Evolutionary conservation across 1,139 yeast genomes (phyloP).

Genomic region (Yamadazyma kanchanaburiensis): DNA sequence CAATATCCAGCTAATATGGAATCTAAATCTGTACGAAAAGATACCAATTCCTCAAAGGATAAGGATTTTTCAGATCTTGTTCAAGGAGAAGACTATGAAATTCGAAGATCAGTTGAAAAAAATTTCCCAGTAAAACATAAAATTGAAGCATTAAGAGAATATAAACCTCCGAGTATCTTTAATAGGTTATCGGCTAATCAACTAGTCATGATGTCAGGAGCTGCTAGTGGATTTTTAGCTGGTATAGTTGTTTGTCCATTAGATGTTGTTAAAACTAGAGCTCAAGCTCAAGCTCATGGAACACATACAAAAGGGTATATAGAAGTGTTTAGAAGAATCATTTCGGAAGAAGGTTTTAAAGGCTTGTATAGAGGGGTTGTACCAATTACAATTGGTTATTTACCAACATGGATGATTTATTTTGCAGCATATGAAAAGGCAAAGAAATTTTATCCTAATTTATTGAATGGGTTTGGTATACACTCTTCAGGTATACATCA

Average conservation of each 20-base stretch:
- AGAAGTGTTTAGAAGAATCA: slow-evolving; percentile 61
- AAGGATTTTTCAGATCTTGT: slow-evolving; percentile 36
- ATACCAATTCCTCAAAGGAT: slow-evolving; percentile 4
- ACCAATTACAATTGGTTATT: slow-evolving; percentile 88
- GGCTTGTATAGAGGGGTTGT: slow-evolving; percentile 90
- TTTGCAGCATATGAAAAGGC: slow-evolving; percentile 85
- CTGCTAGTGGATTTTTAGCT: slow-evolving; percentile 45
- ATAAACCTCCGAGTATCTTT: slow-evolving; percentile 21
- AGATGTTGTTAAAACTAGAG: slow-evolving; percentile 45
- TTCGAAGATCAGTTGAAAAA: slow-evolving; percentile 21
- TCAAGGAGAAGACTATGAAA: slow-evolving; percentile 40
- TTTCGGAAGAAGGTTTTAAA: slow-evolving; percentile 70
- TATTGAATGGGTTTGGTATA: slow-evolving; percentile 24
- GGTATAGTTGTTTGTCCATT: slow-evolving; percentile 48
- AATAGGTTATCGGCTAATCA: slow-evolving; percentile 28
- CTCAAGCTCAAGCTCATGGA: slow-evolving; percentile 33
- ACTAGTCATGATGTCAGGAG: slow-evolving; percentile 41
- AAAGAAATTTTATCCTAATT: slow-evolving; percentile 40
- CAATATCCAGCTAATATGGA: slow-evolving; percentile 1
- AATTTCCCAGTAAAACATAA: slow-evolving; percentile 22
- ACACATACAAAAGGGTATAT: slow-evolving; percentile 52
- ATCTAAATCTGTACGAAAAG: slow-evolving; percentile 1
- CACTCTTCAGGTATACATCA: slow-evolving; percentile 55
- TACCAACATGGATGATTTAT: slow-evolving; percentile 97
- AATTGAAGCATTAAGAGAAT: slow-evolving; percentile 18